A percentile compares a stretch with the other conserved stretches of the same genome.
phyloP scores from a whole-genome alignment of 1,139 yeast species.

The Lodderomyces theae region DNA sequence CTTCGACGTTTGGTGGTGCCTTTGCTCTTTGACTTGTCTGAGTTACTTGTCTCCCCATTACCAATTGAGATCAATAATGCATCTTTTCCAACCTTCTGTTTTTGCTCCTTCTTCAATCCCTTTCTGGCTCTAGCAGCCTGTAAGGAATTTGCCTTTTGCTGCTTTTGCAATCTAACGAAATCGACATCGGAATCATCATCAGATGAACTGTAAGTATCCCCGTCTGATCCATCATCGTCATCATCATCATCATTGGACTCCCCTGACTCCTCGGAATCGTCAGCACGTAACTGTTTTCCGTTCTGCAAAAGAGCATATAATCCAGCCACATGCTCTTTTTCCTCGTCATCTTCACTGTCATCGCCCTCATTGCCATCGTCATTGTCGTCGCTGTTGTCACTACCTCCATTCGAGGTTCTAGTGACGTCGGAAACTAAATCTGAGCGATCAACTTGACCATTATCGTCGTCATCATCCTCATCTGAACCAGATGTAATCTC shows the following conservation, averaged over 20 bases:
- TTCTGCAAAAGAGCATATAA: conserved; percentile 21
- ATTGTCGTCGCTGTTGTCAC: conserved; percentile 11
- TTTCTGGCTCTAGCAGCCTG: conserved; percentile 49
- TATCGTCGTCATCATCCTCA: conserved; percentile 8
- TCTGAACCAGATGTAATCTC: conserved; percentile 5
- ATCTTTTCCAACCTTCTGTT: conserved; percentile 13
- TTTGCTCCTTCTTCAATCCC: conserved; percentile 15
- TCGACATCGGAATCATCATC: conserved; percentile 71
- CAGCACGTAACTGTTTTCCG: conserved; percentile 6
- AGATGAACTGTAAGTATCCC: conserved; percentile 31
- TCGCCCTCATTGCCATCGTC: conserved; percentile 36
- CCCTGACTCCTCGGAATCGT: conserved; percentile 21
- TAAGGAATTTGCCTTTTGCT: conserved; percentile 55
- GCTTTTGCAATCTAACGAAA: conserved; percentile 67
- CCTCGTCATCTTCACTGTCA: conserved; percentile 20
- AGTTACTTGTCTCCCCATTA: too few relatives aligned
- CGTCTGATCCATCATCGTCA: conserved; percentile 29
- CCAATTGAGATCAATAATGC: conserved; percentile 12
- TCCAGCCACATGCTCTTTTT: conserved; percentile 18
- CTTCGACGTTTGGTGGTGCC: conserved; percentile 15
- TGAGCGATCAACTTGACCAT: conserved; percentile 6
- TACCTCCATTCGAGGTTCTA: neutral
- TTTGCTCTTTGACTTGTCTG: conserved; percentile 14
- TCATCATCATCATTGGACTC: conserved; percentile 36
- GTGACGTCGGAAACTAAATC: conserved; percentile 4